Percentiles rank a stretch among this genome's conserved stretches.
Conservation (phyloP, 2,329 filamentous ascomycete genomes). For the Mycosphaerella sp. region DNA sequence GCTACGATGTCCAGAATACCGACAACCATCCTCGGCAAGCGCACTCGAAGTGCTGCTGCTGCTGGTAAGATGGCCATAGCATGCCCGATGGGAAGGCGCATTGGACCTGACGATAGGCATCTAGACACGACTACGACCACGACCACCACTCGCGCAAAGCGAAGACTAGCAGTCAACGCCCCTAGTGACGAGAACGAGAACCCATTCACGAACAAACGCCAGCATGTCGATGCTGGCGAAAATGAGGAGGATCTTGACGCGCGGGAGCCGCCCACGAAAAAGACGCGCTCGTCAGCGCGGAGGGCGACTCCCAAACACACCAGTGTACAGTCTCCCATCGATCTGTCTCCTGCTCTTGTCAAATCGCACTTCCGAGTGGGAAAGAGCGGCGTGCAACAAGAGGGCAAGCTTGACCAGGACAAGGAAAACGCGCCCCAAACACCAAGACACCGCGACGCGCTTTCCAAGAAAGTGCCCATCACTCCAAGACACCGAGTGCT, state of each 20-base stretch:
- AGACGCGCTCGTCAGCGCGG: slow-evolving; percentile 32
- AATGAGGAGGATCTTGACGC: slow-evolving; percentile 34
- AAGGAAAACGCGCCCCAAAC: slow-evolving; percentile 53
- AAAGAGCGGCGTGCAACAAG: slow-evolving; percentile 36
- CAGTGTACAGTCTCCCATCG: slow-evolving; percentile 37
- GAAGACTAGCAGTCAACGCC: slow-evolving; percentile 41
- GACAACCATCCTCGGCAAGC: slow-evolving; percentile 41
- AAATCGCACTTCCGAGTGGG: slow-evolving; percentile 40
- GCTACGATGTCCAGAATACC: slow-evolving; percentile 30
- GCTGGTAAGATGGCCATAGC: slow-evolving; percentile 33
- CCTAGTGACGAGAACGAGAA: slow-evolving; percentile 65
- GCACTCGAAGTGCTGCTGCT: slow-evolving; percentile 37
- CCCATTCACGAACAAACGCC: slow-evolving; percentile 41
- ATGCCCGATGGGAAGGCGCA: slow-evolving; percentile 15
- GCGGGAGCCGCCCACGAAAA: slow-evolving; percentile 30
- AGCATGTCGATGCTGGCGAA: slow-evolving; percentile 42
- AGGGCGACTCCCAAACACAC: slow-evolving; percentile 46
- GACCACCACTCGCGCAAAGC: slow-evolving; percentile 37
- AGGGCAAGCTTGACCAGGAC: slow-evolving; percentile 31
- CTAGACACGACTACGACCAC: slow-evolving; percentile 25
- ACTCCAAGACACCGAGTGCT: slow-evolving; percentile 82
- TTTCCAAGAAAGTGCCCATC: slow-evolving; percentile 60
- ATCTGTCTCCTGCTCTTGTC: slow-evolving; percentile 42
- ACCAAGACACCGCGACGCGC: slow-evolving; percentile 70
- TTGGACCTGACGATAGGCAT: slow-evolving; percentile 7